Conservation (phyloP, 108 stramenopile species). For the Nannochloropsis oceanica region DNA sequence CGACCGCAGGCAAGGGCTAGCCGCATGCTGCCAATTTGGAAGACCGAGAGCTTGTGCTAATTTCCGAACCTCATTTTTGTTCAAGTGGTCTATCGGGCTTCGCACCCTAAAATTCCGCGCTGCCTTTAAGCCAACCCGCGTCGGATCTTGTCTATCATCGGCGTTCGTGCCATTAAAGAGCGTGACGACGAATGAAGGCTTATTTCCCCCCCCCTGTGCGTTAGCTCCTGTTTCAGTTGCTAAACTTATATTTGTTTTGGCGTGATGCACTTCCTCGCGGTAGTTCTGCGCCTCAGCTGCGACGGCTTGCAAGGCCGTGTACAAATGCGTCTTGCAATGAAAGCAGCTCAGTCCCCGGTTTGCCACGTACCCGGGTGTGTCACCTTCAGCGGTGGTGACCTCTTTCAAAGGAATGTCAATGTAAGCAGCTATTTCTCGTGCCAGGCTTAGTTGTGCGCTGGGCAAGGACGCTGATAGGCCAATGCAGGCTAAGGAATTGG, state of each 20-base stretch:
- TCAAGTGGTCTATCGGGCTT: conserved; percentile 48
- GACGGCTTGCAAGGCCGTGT: conserved; percentile 53
- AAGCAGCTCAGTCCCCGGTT: conserved; percentile 76
- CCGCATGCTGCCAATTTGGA: conserved; percentile 76
- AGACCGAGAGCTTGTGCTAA: conserved; percentile 44
- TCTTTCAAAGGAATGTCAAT: conserved; percentile 54
- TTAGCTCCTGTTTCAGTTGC: neutral
- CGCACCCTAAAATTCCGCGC: conserved; percentile 53
- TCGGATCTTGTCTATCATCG: conserved; percentile 66
- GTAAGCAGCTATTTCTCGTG: conserved; percentile 47
- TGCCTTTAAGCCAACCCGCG: conserved; percentile 59
- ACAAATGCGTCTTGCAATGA: conserved; percentile 86
- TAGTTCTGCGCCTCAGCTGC: conserved; percentile 25
- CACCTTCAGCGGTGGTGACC: conserved; percentile 57
- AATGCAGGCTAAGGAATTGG: conserved; percentile 49
- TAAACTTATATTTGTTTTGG: neutral
- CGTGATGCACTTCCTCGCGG: conserved; percentile 1
- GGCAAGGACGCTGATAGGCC: conserved; percentile 70
- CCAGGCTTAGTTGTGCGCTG: conserved; percentile 48
- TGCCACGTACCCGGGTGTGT: conserved; percentile 52
- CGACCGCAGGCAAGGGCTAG: conserved; percentile 75
- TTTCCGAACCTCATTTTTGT: conserved; percentile 50
- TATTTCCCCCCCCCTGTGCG: neutral
- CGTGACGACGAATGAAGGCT: neutral
- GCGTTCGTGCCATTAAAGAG: conserved; percentile 91